Evolutionary conservation across 306 rosid genomes (phyloP).

Genomic region (Senna siamea): DNA sequence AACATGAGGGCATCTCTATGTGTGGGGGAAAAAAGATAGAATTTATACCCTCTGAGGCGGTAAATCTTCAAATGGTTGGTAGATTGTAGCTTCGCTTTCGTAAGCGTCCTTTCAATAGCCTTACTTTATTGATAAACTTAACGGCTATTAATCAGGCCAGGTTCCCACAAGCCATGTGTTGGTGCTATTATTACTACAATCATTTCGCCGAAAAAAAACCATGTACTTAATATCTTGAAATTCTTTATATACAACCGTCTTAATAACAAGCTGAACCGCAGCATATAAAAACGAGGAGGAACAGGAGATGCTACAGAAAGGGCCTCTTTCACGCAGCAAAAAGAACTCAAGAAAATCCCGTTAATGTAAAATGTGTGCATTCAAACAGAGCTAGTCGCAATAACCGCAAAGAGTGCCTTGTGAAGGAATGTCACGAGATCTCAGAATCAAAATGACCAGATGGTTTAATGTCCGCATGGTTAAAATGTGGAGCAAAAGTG

Average conservation of each 20-base stretch:
- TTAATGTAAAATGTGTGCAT: constrained; percentile 5
- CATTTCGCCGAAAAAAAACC: neutral
- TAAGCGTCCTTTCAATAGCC: neutral
- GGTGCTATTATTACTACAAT: neutral
- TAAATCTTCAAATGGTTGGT: neutral
- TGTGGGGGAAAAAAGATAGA: neutral
- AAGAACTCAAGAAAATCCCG: neutral
- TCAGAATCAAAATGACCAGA: constrained; percentile 37
- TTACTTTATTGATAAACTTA: neutral
- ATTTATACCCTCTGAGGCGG: neutral
- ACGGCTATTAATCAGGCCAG: neutral
- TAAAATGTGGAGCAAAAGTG: constrained; percentile 27
- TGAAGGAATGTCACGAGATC: neutral
- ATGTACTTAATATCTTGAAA: neutral
- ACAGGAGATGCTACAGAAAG: neutral
- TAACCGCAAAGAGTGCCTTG: constrained; percentile 32
- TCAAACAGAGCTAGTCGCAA: constrained; percentile 28
- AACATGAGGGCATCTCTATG: neutral
- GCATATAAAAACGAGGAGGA: neutral
- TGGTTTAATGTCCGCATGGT: constrained; percentile 39
- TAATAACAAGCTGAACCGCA: neutral
- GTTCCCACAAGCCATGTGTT: constrained; percentile 12
- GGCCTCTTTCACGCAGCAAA: neutral
- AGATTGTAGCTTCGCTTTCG: neutral
- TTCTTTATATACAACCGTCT: neutral